These are phyloP conservation scores for Neurospora sublineolata DNA, from an alignment of 495 filamentous ascomycete genomes.

Conservation along the genomic window DNA sequence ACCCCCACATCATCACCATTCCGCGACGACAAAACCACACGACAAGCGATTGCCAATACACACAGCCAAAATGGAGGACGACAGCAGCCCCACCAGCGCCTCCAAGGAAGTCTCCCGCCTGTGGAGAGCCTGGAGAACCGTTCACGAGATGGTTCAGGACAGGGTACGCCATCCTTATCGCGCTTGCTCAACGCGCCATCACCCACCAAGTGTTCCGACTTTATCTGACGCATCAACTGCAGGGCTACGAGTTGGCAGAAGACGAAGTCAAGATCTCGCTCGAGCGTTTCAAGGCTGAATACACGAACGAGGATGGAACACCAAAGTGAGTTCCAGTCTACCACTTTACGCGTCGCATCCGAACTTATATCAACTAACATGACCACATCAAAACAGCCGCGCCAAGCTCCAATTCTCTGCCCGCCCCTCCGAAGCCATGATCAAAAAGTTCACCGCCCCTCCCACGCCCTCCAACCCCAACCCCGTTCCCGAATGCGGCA, in stretches of 20 bases:
- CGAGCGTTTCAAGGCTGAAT: slow-evolving; percentile 58
- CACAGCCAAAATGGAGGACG: slow-evolving; percentile 38
- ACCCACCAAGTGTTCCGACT: neutral
- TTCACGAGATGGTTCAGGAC: slow-evolving; percentile 79
- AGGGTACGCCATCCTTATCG: slow-evolving; percentile 41
- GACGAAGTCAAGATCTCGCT: slow-evolving; percentile 78
- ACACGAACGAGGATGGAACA: slow-evolving; percentile 54
- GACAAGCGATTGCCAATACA: neutral
- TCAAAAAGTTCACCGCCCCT: slow-evolving; percentile 63
- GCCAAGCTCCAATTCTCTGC: slow-evolving; percentile 74
- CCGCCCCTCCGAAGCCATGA: slow-evolving; percentile 69
- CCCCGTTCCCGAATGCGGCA: slow-evolving; percentile 63
- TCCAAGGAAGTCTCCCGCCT: slow-evolving; percentile 58
- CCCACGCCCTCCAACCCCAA: slow-evolving; percentile 52
- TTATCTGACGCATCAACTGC: neutral
- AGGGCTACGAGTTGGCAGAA: slow-evolving; percentile 89
- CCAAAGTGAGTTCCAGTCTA: slow-evolving; percentile 46
- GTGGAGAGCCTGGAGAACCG: slow-evolving; percentile 80
- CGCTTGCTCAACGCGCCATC: neutral
- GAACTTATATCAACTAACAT: neutral
- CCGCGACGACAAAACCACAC: neutral
- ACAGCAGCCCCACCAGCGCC: slow-evolving; percentile 32
- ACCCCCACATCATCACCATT: slow-evolving; percentile 5
- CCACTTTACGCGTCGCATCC: neutral
- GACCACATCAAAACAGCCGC: slow-evolving; percentile 44